Percentiles rank a stretch among this genome's conserved stretches.
Conservation (phyloP, 441 rosid genomes). For the Gossypium trilobum region DNA sequence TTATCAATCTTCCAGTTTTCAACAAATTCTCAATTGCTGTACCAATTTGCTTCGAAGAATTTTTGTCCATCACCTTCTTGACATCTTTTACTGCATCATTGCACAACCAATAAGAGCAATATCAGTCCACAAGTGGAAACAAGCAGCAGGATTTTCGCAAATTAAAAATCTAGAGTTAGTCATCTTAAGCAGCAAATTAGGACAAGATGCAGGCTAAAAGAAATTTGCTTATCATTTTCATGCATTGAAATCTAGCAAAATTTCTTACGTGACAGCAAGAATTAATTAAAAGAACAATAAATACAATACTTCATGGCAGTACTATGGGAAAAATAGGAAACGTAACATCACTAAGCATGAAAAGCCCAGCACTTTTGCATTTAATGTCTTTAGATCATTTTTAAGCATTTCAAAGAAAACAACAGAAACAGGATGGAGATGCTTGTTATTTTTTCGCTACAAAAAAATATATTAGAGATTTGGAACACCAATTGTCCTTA, state of each 20-base stretch:
- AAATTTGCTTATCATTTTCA: not conserved
- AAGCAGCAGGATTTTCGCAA: not conserved
- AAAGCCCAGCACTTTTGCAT: not conserved
- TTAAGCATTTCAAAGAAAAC: not conserved
- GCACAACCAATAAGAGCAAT: slow-evolving; percentile 13
- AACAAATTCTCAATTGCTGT: slow-evolving; percentile 57
- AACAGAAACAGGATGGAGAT: not conserved
- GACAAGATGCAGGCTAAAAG: not conserved
- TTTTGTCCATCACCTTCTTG: slow-evolving; percentile 61
- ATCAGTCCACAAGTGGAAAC: not conserved
- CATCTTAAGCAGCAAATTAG: not conserved
- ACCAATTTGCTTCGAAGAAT: slow-evolving; percentile 46
- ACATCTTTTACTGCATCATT: slow-evolving; percentile 48
- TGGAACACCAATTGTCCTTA: not conserved
- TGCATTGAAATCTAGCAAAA: not conserved
- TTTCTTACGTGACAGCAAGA: not conserved
- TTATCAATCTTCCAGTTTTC: slow-evolving; percentile 63
- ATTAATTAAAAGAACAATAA: not conserved
- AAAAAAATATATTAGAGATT: not conserved
- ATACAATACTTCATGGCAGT: not conserved
- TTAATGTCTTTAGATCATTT: not conserved
- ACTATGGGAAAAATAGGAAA: not conserved
- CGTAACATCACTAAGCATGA: not conserved
- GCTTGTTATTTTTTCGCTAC: not conserved
- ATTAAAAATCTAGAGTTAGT: not conserved